Evolutionary conservation across 371 early-diverging fungal species (phyloP).

Genomic region (Mucor indicus): DNA sequence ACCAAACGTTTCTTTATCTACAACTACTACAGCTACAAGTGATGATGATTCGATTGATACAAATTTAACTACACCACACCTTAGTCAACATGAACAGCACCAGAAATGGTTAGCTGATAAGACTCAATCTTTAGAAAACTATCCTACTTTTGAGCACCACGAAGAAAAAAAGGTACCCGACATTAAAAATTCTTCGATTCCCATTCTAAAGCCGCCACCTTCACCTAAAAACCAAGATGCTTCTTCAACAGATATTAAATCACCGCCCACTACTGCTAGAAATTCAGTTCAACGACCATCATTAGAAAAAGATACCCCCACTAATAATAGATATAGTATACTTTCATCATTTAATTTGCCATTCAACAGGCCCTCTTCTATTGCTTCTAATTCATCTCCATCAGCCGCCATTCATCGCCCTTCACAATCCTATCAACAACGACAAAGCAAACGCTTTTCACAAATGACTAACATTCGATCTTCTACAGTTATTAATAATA

Average conservation of each 20-base stretch:
- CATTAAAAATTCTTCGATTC: not conserved
- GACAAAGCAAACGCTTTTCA: constrained; percentile 9
- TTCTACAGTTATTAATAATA: constrained; percentile 11
- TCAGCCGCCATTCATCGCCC: no score
- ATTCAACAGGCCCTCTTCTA: constrained; percentile 13
- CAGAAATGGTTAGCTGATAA: constrained; percentile 3
- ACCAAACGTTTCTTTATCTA: not conserved
- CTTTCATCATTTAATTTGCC: constrained; percentile 10
- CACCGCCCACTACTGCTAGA: not conserved
- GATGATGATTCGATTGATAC: constrained; percentile 9
- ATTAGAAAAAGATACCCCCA: constrained; percentile 8
- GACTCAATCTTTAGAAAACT: no score
- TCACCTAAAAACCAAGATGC: not conserved
- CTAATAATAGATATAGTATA: constrained; percentile 9
- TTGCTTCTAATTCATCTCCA: constrained; percentile 8
- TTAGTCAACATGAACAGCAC: not conserved
- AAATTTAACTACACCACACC: constrained; percentile 6
- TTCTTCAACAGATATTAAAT: not conserved
- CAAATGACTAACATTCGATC: no score
- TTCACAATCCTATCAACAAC: constrained; percentile 24
- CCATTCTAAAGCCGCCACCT: constrained; percentile 13
- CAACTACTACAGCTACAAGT: constrained; percentile 2
- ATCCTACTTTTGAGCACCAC: no score
- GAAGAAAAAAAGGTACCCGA: not conserved
- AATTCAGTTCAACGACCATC: not conserved